Conservation (phyloP, 495 filamentous ascomycete genomes). For the Aspergillus leporis region DNA sequence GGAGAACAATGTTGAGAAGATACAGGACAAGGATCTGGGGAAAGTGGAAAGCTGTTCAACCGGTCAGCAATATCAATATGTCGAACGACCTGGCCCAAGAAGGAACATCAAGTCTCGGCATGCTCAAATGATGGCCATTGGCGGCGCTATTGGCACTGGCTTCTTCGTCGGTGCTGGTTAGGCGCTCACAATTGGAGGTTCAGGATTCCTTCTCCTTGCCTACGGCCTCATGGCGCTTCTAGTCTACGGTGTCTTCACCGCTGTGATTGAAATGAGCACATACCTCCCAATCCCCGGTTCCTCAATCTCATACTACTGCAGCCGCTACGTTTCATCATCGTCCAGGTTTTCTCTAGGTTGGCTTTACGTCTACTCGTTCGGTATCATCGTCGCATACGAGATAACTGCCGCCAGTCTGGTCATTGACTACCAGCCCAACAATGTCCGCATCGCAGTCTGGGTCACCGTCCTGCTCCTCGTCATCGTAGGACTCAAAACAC, state of each 20-base stretch:
- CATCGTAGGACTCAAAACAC: slow-evolving; percentile 63
- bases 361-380: slow-evolving; percentile 51
- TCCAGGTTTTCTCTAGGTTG: slow-evolving; percentile 59
- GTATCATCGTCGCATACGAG: slow-evolving; percentile 62
- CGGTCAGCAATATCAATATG: neutral
- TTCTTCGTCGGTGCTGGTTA: slow-evolving; percentile 51
- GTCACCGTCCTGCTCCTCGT: slow-evolving; percentile 68
- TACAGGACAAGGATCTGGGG: neutral
- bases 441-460: slow-evolving; percentile 50
- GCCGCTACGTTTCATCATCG: slow-evolving; percentile 51
- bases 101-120: slow-evolving; percentile 44
- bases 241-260: slow-evolving; percentile 56
- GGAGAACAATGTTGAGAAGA: neutral
- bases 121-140: slow-evolving; percentile 61
- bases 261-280: slow-evolving; percentile 57
- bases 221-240: slow-evolving; percentile 51
- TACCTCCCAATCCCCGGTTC: slow-evolving; percentile 53
- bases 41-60: neutral
- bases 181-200: slow-evolving; percentile 54
- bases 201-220: slow-evolving; percentile 60
- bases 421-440: slow-evolving; percentile 63
- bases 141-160: slow-evolving; percentile 63
- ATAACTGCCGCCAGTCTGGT: slow-evolving; percentile 67
- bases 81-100: neutral
- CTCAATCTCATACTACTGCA: slow-evolving; percentile 50